Conservation (phyloP, 495 filamentous ascomycete genomes). For the Sabuloglossum arenarium region DNA sequence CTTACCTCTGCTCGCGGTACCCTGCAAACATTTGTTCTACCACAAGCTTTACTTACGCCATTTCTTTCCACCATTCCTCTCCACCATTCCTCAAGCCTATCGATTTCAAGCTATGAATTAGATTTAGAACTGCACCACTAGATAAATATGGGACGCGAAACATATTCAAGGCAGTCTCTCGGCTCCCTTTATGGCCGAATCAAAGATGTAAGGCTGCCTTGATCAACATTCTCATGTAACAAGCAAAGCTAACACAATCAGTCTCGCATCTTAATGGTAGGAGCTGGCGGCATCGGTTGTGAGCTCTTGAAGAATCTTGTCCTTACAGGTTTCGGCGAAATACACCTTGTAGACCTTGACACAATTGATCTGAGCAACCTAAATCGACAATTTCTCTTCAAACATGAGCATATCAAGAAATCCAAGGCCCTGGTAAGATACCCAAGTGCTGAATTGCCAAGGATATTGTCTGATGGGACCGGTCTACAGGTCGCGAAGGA, state of each 20-base stretch:
- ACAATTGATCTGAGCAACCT: constrained; percentile 96
- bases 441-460: not conserved
- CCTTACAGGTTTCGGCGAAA: constrained; percentile 79
- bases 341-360: constrained; percentile 92
- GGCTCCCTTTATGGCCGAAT: constrained; percentile 37
- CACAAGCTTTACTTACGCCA: not conserved
- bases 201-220: constrained; percentile 33
- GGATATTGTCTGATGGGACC: constrained; percentile 10
- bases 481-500: constrained; percentile 69
- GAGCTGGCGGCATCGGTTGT: constrained; percentile 92
- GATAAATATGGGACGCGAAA: constrained; percentile 16
- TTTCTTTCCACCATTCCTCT: constrained; percentile 3
- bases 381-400: constrained; percentile 95
- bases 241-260: constrained; percentile 18
- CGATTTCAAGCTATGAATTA: not conserved
- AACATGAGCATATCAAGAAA: constrained; percentile 94
- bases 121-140: not conserved
- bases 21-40: not conserved
- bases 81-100: not conserved
- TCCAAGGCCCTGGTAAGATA: constrained; percentile 69
- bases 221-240: not conserved
- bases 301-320: constrained; percentile 95
- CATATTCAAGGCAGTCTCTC: constrained; percentile 34
- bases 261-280: constrained; percentile 84
- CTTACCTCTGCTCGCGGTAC: not conserved